Evolutionary conservation across 208 protist species (phyloP).

Genomic region (Trypanosoma lewisi): DNA sequence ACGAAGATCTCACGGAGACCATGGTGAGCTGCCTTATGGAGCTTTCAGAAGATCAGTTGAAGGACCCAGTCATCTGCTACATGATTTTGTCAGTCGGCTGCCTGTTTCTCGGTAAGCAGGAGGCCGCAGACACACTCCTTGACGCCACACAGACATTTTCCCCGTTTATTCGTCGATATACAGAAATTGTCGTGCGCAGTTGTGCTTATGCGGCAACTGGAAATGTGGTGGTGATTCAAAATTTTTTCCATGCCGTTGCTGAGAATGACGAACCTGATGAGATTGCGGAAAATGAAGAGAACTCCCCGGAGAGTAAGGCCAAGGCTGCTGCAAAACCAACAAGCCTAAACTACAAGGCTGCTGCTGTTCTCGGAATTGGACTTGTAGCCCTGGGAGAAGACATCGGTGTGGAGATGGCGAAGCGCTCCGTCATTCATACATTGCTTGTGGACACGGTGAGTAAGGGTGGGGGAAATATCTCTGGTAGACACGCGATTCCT

Average conservation of each 20-base stretch:
- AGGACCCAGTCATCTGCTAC: constrained; percentile 84
- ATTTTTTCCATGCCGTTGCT: constrained; percentile 95
- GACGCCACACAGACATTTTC: constrained; percentile 89
- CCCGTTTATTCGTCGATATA: constrained; percentile 83
- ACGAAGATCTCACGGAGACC: constrained; percentile 94
- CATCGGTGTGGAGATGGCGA: constrained; percentile 97
- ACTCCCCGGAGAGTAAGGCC: constrained; percentile 34
- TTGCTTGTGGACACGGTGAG: constrained; percentile 88
- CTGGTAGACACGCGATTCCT: constrained; percentile 94
- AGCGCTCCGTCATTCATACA: constrained; percentile 97
- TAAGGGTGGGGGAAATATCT: constrained; percentile 71
- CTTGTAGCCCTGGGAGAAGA: constrained; percentile 98
- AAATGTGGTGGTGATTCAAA: constrained; percentile 98
- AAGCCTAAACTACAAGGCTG: constrained; percentile 86
- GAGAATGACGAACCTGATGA: constrained; percentile 86
- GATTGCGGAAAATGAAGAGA: constrained; percentile 35
- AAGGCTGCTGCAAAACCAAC: constrained; percentile 33
- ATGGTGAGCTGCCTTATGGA: constrained; percentile 94
- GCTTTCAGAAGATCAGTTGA: constrained; percentile 56
- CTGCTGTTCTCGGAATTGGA: constrained; percentile 97
- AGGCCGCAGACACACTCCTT: constrained; percentile 91
- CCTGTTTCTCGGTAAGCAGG: constrained; percentile 94
- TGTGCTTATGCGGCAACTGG: constrained; percentile 99
- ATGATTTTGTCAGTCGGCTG: constrained; percentile 94
- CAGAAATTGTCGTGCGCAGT: constrained; percentile 92